phyloP scores from a whole-genome alignment of 1,139 yeast species.

The Taiozyma sp. region DNA sequence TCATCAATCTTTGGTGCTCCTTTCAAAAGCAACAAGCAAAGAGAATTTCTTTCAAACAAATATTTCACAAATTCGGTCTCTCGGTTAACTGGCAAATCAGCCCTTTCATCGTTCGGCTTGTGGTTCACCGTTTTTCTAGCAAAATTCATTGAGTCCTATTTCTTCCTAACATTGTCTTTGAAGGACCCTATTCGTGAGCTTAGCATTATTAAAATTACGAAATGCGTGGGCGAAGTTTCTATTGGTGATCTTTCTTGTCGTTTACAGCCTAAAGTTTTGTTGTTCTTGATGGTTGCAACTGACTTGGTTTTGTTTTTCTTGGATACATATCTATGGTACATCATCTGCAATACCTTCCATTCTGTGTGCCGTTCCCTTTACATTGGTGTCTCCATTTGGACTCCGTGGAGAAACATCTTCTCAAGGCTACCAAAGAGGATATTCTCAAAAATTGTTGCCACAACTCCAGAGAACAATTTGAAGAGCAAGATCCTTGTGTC shows the following conservation, averaged over 20 bases:
- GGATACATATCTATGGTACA: constrained; percentile 77
- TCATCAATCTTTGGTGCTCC: constrained; percentile 36
- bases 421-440: constrained; percentile 71
- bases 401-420: constrained; percentile 75
- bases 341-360: constrained; percentile 63
- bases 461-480: constrained; percentile 42
- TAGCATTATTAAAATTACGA: constrained; percentile 32
- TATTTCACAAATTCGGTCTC: constrained; percentile 46
- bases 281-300: constrained; percentile 59
- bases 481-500: constrained; percentile 68
- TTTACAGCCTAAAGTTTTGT: constrained; percentile 56
- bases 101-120: constrained; percentile 60
- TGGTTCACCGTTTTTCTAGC: constrained; percentile 64
- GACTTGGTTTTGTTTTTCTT: constrained; percentile 67
- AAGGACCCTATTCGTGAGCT: constrained; percentile 61
- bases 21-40: constrained; percentile 23
- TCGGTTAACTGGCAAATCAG: constrained; percentile 52
- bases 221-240: constrained; percentile 59
- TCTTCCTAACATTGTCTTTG: constrained; percentile 60
- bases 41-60: constrained; percentile 29
- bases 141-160: constrained; percentile 61
- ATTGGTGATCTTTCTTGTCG: constrained; percentile 47
- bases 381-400: constrained; percentile 69
- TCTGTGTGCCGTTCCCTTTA: constrained; percentile 70
- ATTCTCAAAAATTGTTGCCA: constrained; percentile 62